These are phyloP conservation scores for Yarrowia sp. DNA, from an alignment of 805 yeast genomes.

Conservation along the genomic window DNA sequence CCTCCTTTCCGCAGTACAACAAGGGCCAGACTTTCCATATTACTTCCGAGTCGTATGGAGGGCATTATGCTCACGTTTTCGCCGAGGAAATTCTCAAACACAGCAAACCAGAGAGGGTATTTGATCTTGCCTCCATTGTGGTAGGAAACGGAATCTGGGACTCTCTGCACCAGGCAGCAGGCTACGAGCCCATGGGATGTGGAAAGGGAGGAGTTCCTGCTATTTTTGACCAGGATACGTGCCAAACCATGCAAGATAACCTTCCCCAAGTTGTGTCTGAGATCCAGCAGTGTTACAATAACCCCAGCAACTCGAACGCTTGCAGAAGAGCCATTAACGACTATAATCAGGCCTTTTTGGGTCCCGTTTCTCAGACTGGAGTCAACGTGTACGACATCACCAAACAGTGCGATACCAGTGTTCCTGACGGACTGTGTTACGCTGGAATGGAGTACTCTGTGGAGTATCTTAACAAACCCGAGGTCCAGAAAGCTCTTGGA, in stretches of 20 bases:
- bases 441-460: background rate
- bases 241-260: background rate
- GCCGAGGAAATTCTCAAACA: slow-evolving; percentile 67
- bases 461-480: background rate
- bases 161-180: slow-evolving; percentile 67
- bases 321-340: slow-evolving; percentile 83
- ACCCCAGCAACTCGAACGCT: slow-evolving; percentile 62
- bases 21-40: slow-evolving; percentile 54
- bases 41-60: slow-evolving; percentile 83
- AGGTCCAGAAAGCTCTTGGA: background rate
- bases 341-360: slow-evolving; percentile 42
- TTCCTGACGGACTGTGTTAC: background rate
- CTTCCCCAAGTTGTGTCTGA: slow-evolving; percentile 39
- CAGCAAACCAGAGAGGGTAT: slow-evolving; percentile 44
- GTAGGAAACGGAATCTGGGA: slow-evolving; percentile 88
- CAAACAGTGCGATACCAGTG: background rate
- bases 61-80: slow-evolving; percentile 77
- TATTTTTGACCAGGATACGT: slow-evolving; percentile 48
- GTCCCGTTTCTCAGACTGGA: background rate
- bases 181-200: slow-evolving; percentile 90
- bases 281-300: slow-evolving; percentile 65
- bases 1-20: slow-evolving; percentile 48
- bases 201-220: slow-evolving; percentile 76
- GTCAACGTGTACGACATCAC: slow-evolving; percentile 8
- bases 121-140: slow-evolving; percentile 70